phyloP scores from a whole-genome alignment of 2,329 filamentous ascomycete species.

The Ceratocystiopsis sp. region DNA sequence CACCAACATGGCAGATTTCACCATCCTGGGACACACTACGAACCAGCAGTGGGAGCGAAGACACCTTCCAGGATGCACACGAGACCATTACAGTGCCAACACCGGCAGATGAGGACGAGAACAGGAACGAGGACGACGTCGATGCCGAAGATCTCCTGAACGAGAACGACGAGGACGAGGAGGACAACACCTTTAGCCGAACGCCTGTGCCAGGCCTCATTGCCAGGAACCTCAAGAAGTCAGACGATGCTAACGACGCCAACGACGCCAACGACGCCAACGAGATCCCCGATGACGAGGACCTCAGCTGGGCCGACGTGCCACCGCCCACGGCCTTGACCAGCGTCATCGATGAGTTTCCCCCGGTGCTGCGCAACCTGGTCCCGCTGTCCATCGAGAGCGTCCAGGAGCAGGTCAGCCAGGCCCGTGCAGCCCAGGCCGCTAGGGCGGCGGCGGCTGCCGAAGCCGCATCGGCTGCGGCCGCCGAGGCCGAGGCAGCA shows the following conservation, averaged over 20 bases:
- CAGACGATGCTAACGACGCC: neutral
- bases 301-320: slow-evolving; percentile 24
- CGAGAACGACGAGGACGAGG: neutral
- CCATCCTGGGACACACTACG: too few relatives aligned
- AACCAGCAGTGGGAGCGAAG: too few relatives aligned
- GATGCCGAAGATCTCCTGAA: slow-evolving; percentile 3
- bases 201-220: too few relatives aligned
- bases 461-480: neutral
- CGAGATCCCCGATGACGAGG: neutral
- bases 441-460: neutral
- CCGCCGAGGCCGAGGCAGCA: neutral
- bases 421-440: neutral
- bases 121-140: slow-evolving; percentile 10
- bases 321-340: slow-evolving; percentile 26
- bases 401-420: slow-evolving; percentile 18
- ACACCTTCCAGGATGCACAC: too few relatives aligned
- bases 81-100: too few relatives aligned
- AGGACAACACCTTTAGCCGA: too few relatives aligned
- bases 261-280: slow-evolving; percentile 11
- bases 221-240: too few relatives aligned
- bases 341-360: too few relatives aligned
- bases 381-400: slow-evolving; percentile 28
- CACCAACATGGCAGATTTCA: too few relatives aligned
- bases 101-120: slow-evolving; percentile 5
- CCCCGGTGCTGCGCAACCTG: slow-evolving; percentile 22